Evolutionary conservation across 2,329 filamentous ascomycete genomes (phyloP), one percentile per base, ranked within the genome.

Genomic region (Claviceps sp.): DNA sequence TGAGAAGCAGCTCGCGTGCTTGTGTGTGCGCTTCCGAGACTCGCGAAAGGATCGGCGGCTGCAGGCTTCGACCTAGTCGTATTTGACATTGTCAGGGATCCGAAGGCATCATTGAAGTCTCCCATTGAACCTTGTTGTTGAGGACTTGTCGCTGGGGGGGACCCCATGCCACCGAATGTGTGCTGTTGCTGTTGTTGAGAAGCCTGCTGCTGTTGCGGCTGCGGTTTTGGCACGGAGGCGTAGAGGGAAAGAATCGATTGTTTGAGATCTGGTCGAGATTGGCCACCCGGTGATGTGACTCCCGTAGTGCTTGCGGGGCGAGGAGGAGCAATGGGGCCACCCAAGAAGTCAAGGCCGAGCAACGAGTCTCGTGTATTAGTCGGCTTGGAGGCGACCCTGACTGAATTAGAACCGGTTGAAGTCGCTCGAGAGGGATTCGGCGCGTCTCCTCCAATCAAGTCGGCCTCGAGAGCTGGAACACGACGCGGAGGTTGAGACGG

Each of bases 201-300:
- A 16, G 44, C 22, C 7, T 66, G 69, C 9, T 66, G 69, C 47
- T 37, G 22, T 52, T 69, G 85, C n/a, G 86, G 82, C 63, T 88
- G 85, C n/a, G 87, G 82, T 63, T 88, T 86, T 1, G 89, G 86
- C 5, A 81, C 81, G 7, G 88, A 86, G 11, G 90, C 88, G 65
- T 98, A 98, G 16, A 98, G 77, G 7, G 93, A 98, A 48, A 98
- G 72, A 55, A 98, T 98, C 2, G 91, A 97, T 68, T 96, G 91
- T 70, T 98, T 98, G 55, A 98, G 73, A 64, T 98, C 93, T 2
- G 91, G 90, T 55, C 93, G 78, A 46, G 89, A 94, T 60, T 86
- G 83, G 13, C 77, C 76, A 18, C 73, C 73, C 3, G 76, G 65
- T 5, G 77, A 75, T 46, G 78, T 71, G 13, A 82, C 78, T 18